These are phyloP conservation scores for Aschersonia sp. DNA, from an alignment of 2,329 filamentous ascomycete genomes.

Conservation along the genomic window DNA sequence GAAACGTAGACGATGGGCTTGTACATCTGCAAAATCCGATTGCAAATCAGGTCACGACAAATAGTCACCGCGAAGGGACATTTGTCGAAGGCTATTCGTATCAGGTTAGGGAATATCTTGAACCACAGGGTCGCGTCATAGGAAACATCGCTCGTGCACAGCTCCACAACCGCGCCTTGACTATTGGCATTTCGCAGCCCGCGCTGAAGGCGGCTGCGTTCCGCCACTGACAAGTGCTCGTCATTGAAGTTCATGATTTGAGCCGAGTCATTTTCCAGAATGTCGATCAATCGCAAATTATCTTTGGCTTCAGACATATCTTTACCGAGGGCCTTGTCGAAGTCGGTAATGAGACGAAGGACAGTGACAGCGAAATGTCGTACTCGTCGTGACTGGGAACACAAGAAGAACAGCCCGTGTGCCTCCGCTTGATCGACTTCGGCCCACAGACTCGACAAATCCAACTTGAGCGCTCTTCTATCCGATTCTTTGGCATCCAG, in stretches of 20 bases:
- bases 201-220: constrained; percentile 80
- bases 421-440: constrained; percentile 96
- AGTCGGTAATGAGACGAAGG: constrained; percentile 80
- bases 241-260: constrained; percentile 86
- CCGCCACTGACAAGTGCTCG: constrained; percentile 79
- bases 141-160: constrained; percentile 88
- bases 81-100: constrained; percentile 77
- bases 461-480: constrained; percentile 61
- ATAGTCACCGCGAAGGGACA: constrained; percentile 87
- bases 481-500: constrained; percentile 49
- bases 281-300: constrained; percentile 66
- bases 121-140: constrained; percentile 96
- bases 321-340: constrained; percentile 77
- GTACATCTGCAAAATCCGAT: constrained; percentile 86
- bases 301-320: constrained; percentile 41
- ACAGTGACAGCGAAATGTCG: constrained; percentile 86
- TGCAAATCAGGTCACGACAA: constrained; percentile 82
- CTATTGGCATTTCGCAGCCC: constrained; percentile 75
- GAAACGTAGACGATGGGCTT: constrained; percentile 66
- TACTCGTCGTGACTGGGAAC: constrained; percentile 84
- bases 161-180: constrained; percentile 75
- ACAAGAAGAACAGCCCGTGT: constrained; percentile 91
- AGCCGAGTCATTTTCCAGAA: constrained; percentile 79
- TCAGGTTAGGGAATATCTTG: constrained; percentile 92
- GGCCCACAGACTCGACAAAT: constrained; percentile 76